Evolutionary conservation across 768 basidiomycete species (phyloP), one percentile per base, ranked within the genome.

Genomic region (Mycena olivaceomarginata): DNA sequence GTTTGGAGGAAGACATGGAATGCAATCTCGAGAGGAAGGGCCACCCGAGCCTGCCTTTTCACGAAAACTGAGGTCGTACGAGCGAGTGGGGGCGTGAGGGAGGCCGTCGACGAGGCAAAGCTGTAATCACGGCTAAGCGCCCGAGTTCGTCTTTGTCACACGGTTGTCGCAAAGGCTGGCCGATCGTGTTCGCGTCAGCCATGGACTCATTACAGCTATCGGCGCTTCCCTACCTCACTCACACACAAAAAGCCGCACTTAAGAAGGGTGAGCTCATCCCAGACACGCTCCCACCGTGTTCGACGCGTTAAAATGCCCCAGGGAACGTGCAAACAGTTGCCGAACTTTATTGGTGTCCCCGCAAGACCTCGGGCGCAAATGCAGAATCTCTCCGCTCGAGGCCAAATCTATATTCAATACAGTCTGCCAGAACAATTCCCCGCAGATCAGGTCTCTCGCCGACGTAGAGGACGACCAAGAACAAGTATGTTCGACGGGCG

Each of bases 401-500:
- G 89, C 90, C 18, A 87, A 89, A 76, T 81, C 81, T 56, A 88
- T 94, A 68, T 81, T 95, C 48, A 85, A 91, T 56, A 80, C 83
- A 56, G 86, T 94, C 22, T 92, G 91, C 76, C 83, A 82, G 20
- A 88, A 87, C 59, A 85, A 89, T 39, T 82, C 85, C 6, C 87
- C 86, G 25, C 82, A 82, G 39, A 83, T 91, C 12, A 82, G 78
- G 22, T 80, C 82, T 53, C 51, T 53, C 51, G 51, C 51, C 20
- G 51, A 53, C 16, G 51, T n/a, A 22, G 51, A n/a, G 11, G 51
- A 53, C n/a, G 51, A 53, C 51, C 86, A 85, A 16, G 86, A 88
- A 40, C 88, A 90, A 66, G 87, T 84, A 68, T 92, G 95, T 79
- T 92, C 95, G 0, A 95, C 95, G 0, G 97, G 97, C 1, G 96